Evolutionary conservation across 495 filamentous ascomycete genomes (phyloP), one percentile per base, ranked within the genome.

Genomic region (Penicillium chermesinum): DNA sequence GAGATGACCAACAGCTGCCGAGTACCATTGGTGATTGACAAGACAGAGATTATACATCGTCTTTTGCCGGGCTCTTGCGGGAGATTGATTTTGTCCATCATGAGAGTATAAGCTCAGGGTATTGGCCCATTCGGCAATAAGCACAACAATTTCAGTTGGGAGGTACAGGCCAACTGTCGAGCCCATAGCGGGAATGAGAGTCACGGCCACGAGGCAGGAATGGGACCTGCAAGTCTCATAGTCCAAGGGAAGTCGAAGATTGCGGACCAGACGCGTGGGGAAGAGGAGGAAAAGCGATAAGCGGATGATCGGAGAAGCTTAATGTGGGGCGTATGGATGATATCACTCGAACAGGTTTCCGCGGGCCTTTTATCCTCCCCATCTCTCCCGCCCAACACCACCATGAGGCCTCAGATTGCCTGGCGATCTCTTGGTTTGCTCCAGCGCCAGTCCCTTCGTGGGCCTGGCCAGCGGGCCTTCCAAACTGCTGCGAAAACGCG

Each of bases 11-110:
- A 83, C 70, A 10, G 73, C 69, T 3, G 71, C 73, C 8, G 73
- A 70, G 56, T 87, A 86, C 85, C 85, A 89, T 45, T 82, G 72
- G 12, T 73, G 73, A 6, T 74, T 81, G 12, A 86, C 73, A 15
- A 84, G 67, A 55, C 75, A 77, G 57, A 78, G 81, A 0, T 67
- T 65, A 51, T 73, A 64, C n/a, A 87, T 63, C 8, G 65, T 68
- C 9, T 25, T 14, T 54, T 83, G 82, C 46, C 35, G 56, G 4
- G 40, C 37, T 16, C 12, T 1, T 9, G 30, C 1, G 2, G 2
- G 13, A 8, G 3, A 12, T 20, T 7, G 2, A 10, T 2, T 9
- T 10, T 9, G 16, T 1, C 1, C 30, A 16, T 10, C 25, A 30
- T 30, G 4, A 10, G 25, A 30, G 25, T 25, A 25, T 17, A 41